Percentiles rank a stretch among this genome's conserved stretches.
These are phyloP conservation scores for Abrus pulchellus DNA, from an alignment of 306 rosid species.

Conservation along the genomic window DNA sequence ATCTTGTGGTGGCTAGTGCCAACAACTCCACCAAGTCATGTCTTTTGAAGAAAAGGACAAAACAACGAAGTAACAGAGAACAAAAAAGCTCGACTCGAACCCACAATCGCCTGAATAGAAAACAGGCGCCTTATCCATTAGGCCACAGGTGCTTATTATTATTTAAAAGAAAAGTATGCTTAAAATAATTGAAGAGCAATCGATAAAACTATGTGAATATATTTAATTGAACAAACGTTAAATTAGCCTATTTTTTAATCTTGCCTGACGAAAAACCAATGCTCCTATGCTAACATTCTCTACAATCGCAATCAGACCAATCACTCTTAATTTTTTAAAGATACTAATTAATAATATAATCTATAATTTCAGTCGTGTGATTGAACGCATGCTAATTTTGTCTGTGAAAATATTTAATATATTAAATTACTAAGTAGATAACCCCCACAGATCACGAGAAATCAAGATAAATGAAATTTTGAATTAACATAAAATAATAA, in stretches of 20 bases:
- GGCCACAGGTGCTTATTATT: conserved; percentile 50
- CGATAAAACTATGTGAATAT: background rate
- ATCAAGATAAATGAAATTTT: background rate
- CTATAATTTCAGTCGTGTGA: background rate
- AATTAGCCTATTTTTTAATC: background rate
- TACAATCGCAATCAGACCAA: background rate
- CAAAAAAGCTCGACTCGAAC: conserved; percentile 34
- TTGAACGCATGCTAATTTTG: background rate
- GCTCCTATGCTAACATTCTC: background rate
- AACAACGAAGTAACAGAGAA: too few relatives aligned
- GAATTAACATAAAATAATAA: background rate
- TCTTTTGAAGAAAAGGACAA: background rate
- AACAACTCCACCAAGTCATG: too few relatives aligned
- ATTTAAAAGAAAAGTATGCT: background rate
- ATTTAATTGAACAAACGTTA: background rate
- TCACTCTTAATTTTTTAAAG: background rate
- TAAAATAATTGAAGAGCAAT: background rate
- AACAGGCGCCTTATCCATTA: conserved; percentile 66
- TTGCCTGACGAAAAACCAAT: background rate
- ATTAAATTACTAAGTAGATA: background rate
- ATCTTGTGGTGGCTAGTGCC: background rate
- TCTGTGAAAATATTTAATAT: background rate
- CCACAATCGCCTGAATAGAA: conserved; percentile 62
- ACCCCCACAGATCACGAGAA: background rate
- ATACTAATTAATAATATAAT: background rate